Evolutionary conservation across 2,329 filamentous ascomycete species (phyloP), one percentile per base, ranked within the genome.

Genomic region (Dactylellina parvicollis): DNA sequence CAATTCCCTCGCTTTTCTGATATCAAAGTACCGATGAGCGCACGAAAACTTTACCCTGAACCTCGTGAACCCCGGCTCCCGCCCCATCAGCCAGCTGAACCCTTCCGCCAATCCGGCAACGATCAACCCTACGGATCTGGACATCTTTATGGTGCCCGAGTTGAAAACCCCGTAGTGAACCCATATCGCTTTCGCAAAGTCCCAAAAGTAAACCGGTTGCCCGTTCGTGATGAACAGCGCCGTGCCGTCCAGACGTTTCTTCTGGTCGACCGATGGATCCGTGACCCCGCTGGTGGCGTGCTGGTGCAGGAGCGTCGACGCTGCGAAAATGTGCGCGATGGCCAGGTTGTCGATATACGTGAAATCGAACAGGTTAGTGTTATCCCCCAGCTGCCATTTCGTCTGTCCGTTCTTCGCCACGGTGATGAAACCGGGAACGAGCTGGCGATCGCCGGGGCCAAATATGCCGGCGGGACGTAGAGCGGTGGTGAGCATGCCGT

Each of bases 161-260:
- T 70, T 74, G 36, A 75, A 77, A 0, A 75, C 59, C 10, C 84
- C 81, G 4, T 81, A 79, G 40, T 82, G 81, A 7, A 83, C 84
- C 92, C 92, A 98, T 49, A 96, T 85, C 38, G 88, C 87, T 40
- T 91, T 86, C 70, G 90, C 87, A 79, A 96, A 90, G 81, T 96
- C 92, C 88, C 95, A 96, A 81, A 96, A 96, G 80, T 94, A 94
- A 18, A 96, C 85, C 3, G 94, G 94, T 77, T 88, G 84, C 81
- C 92, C 91, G 80, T 98, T 98, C 67, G 92, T 95, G 79, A 98
- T 87, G 82, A 96, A 88, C 83, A 98, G 94, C 55, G 89, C 89
- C 80, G 97, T 89, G 70, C 94, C 95, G 79, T 93, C 91, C 54
- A 93, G 88, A 70, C 85, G 85, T 82, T 75, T 92, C 90, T 87